Percentiles rank a stretch among this genome's conserved stretches.
phyloP scores from a whole-genome alignment of 2,329 filamentous ascomycete genomes.

The Fusarium pininemorale region DNA sequence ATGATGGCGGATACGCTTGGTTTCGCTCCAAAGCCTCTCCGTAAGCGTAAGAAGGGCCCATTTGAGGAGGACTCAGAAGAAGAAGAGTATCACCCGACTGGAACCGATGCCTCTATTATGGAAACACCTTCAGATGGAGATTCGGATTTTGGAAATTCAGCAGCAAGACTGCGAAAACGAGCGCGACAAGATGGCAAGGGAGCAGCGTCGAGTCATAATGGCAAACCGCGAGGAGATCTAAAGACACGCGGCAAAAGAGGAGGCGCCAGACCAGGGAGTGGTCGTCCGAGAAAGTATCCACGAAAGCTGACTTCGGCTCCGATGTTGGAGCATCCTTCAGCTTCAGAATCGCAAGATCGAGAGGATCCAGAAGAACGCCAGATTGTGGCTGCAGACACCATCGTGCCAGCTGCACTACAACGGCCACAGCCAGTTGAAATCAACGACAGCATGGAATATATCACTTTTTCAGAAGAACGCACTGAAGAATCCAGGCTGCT shows the following conservation, averaged over 20 bases:
- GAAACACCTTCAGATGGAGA: conserved; percentile 37
- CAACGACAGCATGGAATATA: conserved; percentile 40
- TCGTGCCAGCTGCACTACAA: conserved; percentile 15
- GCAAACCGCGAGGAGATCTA: conserved; percentile 33
- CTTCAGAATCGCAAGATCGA: conserved; percentile 5
- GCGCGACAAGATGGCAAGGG: conserved; percentile 26
- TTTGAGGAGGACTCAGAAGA: conserved; percentile 44
- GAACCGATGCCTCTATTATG: conserved; percentile 33
- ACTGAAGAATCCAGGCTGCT: conserved; percentile 22
- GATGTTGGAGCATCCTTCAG: neutral
- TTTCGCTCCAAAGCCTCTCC: conserved; percentile 20
- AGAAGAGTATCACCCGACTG: conserved; percentile 44
- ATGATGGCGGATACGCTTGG: conserved; percentile 17
- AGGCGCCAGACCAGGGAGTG: conserved; percentile 51
- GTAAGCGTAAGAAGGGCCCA: conserved; percentile 44
- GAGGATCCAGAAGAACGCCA: conserved; percentile 18
- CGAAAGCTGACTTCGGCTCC: conserved; percentile 32
- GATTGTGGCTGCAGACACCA: conserved; percentile 17
- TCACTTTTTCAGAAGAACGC: conserved; percentile 44
- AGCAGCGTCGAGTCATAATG: conserved; percentile 5
- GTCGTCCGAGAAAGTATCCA: conserved; percentile 52
- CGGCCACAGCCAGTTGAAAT: neutral
- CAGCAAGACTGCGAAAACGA: conserved; percentile 42
- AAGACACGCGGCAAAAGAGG: conserved; percentile 50
- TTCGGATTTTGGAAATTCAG: conserved; percentile 36